Evolutionary conservation across 257 asterid species (phyloP).

Genomic region (Galeopsis tetrahit): DNA sequence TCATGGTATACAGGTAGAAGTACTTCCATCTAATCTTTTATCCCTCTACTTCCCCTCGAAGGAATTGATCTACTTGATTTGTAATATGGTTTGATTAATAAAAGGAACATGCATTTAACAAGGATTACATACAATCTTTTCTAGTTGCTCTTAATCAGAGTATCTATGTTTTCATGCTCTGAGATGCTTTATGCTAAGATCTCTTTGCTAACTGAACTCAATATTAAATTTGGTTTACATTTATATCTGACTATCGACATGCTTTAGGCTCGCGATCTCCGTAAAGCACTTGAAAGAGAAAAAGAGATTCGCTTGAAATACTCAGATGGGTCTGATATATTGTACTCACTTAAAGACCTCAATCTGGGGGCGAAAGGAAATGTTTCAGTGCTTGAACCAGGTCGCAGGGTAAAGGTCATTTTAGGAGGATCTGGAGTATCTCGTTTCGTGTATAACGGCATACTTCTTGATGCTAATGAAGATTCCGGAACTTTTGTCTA

Average conservation of each 20-base stretch:
- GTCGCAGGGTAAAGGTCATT: constrained; percentile 71
- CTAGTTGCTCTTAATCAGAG: constrained; percentile 10
- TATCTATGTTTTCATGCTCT: constrained; percentile 3
- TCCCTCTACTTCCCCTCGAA: constrained; percentile 8
- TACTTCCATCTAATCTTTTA: constrained; percentile 10
- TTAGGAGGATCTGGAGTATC: constrained; percentile 81
- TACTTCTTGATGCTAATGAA: constrained; percentile 77
- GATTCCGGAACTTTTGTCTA: constrained; percentile 63
- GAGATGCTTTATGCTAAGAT: constrained; percentile 18
- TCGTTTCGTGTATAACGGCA: constrained; percentile 62
- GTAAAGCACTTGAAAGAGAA: constrained; percentile 69
- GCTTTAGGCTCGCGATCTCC: constrained; percentile 64
- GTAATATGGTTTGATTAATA: neutral
- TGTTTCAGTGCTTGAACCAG: constrained; percentile 71
- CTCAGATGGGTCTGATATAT: constrained; percentile 56
- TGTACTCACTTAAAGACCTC: constrained; percentile 81
- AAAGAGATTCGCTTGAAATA: constrained; percentile 57
- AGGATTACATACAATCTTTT: constrained; percentile 12
- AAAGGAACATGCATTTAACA: constrained; percentile 11
- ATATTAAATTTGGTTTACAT: neutral
- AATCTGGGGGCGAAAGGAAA: constrained; percentile 76
- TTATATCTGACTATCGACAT: constrained; percentile 18
- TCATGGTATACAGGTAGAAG: constrained; percentile 67
- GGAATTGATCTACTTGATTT: neutral
- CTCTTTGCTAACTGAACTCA: constrained; percentile 25